These are phyloP conservation scores for Mycena crocata DNA, from an alignment of 768 basidiomycete genomes.

Conservation along the genomic window DNA sequence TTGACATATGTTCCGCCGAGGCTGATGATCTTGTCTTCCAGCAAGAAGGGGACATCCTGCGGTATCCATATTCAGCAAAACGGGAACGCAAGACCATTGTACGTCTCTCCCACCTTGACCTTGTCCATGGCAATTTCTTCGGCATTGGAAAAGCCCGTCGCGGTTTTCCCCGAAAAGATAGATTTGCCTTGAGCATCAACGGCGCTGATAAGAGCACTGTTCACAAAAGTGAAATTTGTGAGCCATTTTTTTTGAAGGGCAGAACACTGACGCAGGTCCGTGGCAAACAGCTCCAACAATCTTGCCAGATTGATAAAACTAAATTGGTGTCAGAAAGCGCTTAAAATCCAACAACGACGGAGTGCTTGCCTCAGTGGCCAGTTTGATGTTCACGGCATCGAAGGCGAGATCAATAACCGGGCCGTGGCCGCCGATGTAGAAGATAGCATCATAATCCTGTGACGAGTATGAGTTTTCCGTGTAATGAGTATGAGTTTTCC, in stretches of 20 bases:
- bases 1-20: constrained; percentile 75
- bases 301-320: constrained; percentile 78
- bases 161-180: constrained; percentile 66
- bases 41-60: constrained; percentile 72
- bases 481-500: no score
- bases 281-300: constrained; percentile 81
- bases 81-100: no score
- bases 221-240: neutral
- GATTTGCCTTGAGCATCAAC: constrained; percentile 67
- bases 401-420: constrained; percentile 77
- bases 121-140: constrained; percentile 67
- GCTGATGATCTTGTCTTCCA: constrained; percentile 70
- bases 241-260: neutral
- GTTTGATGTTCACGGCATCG: constrained; percentile 65
- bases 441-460: constrained; percentile 80
- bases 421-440: constrained; percentile 81
- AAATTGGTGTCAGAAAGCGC: neutral
- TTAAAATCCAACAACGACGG: constrained; percentile 76
- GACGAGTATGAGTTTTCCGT: no score
- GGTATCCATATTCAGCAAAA: neutral
- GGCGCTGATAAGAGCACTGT: constrained; percentile 62
- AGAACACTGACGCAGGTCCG: constrained; percentile 60
- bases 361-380: constrained; percentile 75
- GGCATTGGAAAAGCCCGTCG: constrained; percentile 76
- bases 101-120: constrained; percentile 50